Percentiles rank a stretch among this genome's conserved stretches.
These are phyloP conservation scores for Bruguiera sexangula DNA, from an alignment of 345 rosid species.

Conservation along the genomic window DNA sequence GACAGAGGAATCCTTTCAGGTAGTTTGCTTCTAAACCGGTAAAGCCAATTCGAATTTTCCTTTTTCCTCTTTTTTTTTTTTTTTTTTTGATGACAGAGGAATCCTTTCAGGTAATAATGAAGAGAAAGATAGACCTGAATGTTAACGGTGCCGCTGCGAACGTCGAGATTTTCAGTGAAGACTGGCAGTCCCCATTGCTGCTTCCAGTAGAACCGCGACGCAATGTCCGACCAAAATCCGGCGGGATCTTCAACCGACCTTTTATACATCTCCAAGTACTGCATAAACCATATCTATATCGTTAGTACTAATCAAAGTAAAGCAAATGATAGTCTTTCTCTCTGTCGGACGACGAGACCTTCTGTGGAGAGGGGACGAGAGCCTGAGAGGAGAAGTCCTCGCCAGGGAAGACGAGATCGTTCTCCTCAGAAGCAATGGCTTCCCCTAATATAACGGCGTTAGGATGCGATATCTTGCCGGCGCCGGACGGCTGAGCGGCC, in stretches of 20 bases:
- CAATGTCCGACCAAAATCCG: constrained; percentile 90
- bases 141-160: constrained; percentile 58
- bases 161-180: constrained; percentile 70
- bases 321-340: neutral
- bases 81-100: too few relatives aligned
- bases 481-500: constrained; percentile 56
- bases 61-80: too few relatives aligned
- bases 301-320: neutral
- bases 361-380: constrained; percentile 64
- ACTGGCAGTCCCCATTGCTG: constrained; percentile 63
- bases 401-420: constrained; percentile 71
- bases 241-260: constrained; percentile 78
- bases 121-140: constrained; percentile 52
- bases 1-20: too few relatives aligned
- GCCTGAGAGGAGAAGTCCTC: constrained; percentile 66
- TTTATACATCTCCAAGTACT: constrained; percentile 89
- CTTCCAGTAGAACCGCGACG: constrained; percentile 84
- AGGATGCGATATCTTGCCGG: constrained; percentile 55
- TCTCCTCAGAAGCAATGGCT: constrained; percentile 78
- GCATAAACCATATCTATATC: neutral
- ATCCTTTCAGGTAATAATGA: neutral
- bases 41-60: too few relatives aligned
- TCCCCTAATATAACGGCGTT: constrained; percentile 82
- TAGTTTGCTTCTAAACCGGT: too few relatives aligned
- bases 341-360: constrained; percentile 35